These are phyloP conservation scores for Microthlaspi erraticum DNA, from an alignment of 345 rosid species.

Conservation along the genomic window DNA sequence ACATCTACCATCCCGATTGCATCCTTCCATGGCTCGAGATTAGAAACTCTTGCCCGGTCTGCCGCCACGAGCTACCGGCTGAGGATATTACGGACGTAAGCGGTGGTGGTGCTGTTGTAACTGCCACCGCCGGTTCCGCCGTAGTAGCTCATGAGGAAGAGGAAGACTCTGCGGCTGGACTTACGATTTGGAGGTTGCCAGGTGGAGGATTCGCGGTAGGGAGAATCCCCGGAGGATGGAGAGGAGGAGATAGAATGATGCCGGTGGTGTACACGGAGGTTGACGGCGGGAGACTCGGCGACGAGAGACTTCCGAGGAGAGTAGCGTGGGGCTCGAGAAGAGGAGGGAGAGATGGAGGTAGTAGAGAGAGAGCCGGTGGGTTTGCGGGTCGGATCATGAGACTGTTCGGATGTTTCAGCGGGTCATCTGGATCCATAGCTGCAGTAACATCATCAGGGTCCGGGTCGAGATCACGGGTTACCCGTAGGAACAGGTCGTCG, in stretches of 20 bases:
- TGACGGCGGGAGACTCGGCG: conserved; percentile 77
- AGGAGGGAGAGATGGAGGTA: conserved; percentile 53
- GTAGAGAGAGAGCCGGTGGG: conserved; percentile 60
- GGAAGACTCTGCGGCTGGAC: conserved; percentile 64
- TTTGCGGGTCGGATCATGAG: conserved; percentile 52
- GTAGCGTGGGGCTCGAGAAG: conserved; percentile 73
- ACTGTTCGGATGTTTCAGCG: conserved; percentile 64
- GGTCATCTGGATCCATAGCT: conserved; percentile 45
- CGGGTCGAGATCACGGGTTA: conserved; percentile 27
- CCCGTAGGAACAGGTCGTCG: conserved; percentile 39
- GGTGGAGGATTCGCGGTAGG: conserved; percentile 98
- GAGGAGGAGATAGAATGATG: conserved; percentile 71
- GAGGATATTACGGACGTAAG: conserved; percentile 31
- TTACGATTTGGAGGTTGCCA: conserved; percentile 93
- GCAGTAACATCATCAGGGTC: conserved; percentile 34
- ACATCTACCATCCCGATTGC: conserved; percentile 85
- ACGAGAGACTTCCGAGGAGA: conserved; percentile 65
- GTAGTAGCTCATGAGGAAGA: conserved; percentile 22
- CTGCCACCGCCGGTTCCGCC: background rate
- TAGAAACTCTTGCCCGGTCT: conserved; percentile 89
- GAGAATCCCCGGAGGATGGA: conserved; percentile 73
- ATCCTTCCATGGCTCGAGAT: conserved; percentile 92
- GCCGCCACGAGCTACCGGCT: conserved; percentile 82
- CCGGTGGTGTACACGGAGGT: conserved; percentile 92
- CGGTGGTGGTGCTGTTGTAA: background rate